Evolutionary conservation across 257 asterid species (phyloP).

Genomic region (Solanum chilense): DNA sequence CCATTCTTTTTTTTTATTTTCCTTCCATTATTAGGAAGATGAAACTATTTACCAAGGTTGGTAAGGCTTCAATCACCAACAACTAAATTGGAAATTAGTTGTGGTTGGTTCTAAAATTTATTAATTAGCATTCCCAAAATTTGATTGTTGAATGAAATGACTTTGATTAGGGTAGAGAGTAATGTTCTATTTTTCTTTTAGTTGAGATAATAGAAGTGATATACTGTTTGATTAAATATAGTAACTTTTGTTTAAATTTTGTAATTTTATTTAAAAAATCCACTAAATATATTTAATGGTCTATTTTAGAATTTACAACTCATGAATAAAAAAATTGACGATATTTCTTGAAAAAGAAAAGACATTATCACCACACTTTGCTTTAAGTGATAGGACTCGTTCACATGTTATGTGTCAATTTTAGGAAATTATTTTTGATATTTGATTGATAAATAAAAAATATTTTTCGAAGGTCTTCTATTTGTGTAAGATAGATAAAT

Average conservation of each 20-base stretch:
- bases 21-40: neutral
- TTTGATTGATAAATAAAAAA: neutral
- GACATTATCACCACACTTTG: neutral
- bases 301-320: too few species aligned
- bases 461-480: neutral
- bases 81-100: neutral
- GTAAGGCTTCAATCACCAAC: neutral
- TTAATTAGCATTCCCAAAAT: too few species aligned
- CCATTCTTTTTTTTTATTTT: too few species aligned
- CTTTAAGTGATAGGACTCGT: neutral
- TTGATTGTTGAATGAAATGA: neutral
- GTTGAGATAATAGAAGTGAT: too few species aligned
- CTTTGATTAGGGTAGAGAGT: neutral
- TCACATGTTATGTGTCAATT: neutral
- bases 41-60: neutral
- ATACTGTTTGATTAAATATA: neutral
- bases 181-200: too few species aligned
- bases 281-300: too few species aligned
- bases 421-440: neutral
- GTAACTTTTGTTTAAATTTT: too few species aligned
- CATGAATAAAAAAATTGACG: neutral
- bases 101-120: neutral
- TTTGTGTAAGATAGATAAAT: neutral
- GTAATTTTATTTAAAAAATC: too few species aligned
- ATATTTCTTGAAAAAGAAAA: neutral